A percentile compares a stretch with the other conserved stretches of the same genome.
phyloP scores from a whole-genome alignment of 371 early-diverging fungal genomes.

The Caulochytrium protostelioides region DNA sequence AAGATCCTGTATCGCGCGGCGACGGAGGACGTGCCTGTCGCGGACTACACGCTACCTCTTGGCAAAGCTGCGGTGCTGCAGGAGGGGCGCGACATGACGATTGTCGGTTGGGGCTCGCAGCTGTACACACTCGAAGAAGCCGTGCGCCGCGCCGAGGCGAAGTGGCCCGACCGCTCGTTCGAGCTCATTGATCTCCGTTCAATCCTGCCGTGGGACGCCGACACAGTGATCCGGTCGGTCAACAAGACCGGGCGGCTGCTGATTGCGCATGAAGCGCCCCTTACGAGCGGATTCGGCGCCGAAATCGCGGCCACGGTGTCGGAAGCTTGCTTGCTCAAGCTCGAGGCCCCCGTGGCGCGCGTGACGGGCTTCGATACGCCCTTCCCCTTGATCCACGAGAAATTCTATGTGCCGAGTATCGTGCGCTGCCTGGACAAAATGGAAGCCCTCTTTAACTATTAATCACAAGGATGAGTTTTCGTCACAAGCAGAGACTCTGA shows the following conservation, averaged over 20 bases:
- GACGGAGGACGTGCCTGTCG: slow-evolving; percentile 85
- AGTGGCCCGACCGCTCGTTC: slow-evolving; percentile 66
- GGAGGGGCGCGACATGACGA: slow-evolving; percentile 66
- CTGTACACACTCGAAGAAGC: slow-evolving; percentile 81
- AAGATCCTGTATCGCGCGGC: slow-evolving; percentile 90
- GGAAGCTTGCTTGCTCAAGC: slow-evolving; percentile 39
- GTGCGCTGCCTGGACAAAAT: slow-evolving; percentile 76
- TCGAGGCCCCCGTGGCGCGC: slow-evolving; percentile 70
- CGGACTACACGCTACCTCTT: slow-evolving; percentile 73
- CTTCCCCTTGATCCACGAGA: slow-evolving; percentile 85
- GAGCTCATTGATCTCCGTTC: slow-evolving; percentile 88
- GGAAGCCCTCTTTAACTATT: slow-evolving; percentile 49
- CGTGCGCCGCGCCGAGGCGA: slow-evolving; percentile 62
- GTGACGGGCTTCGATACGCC: slow-evolving; percentile 85
- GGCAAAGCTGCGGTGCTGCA: slow-evolving; percentile 85
- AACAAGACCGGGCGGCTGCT: slow-evolving; percentile 86
- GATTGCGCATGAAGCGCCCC: slow-evolving; percentile 88
- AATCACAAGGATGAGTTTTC: no score
- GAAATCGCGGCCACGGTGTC: slow-evolving; percentile 83
- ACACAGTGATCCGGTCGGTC: slow-evolving; percentile 73
- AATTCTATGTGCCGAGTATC: slow-evolving; percentile 78
- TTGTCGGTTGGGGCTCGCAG: slow-evolving; percentile 87
- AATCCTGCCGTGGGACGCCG: slow-evolving; percentile 83
- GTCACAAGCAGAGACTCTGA: no score
- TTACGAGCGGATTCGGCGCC: slow-evolving; percentile 78